Base-by-base conservation (phyloP, 805 yeast genomes). In the Yamadazyma endophytica region DNA sequence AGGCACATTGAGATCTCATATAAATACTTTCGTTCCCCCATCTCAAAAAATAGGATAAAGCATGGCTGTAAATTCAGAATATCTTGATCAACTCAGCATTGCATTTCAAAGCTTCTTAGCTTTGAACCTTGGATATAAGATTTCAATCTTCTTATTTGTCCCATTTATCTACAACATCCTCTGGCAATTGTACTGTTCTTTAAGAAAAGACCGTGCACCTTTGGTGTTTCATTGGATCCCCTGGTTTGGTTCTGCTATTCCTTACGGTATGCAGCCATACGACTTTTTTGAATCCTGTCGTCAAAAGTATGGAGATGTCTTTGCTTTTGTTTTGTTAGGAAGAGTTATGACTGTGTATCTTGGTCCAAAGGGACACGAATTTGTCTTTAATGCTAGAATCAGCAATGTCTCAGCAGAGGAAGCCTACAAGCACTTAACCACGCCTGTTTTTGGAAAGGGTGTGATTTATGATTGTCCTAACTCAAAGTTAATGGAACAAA, bases 361-460 rank as follows among this genome's bases (percentile, higher is more conserved):
- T 49, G 98, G 97, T 29, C 97, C 97, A 47, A 85, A 85, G 62
- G 98, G 98, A 45, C 96, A 92, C 60, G 98, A 92, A 58, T 89
- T 92, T 55, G 87, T 90, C 27, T 77, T 92, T 47, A 92, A 92
- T 60, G 86, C 96, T 25, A 89, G 85, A 61, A 70, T 83, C 32
- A 75, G 79, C 18, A 95, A 87, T 48, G 97, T 89, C 15, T 80
- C 88, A 29, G 98, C 98, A 28, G 97, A 92, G 58, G 97, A 84
- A 29, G 97, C 97, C 23, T 92, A 92, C 66, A 73, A 81, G 40
- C 96, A 89, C 56, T 73, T 92, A 61, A 92, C 98, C n/a, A 90
- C 97, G n/a, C 98, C 98, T 9, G 96, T 88, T 11, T 92, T 92
- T 47, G 98, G 98, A 49, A 79, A 88, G 52, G 98, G 97, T 50